Base-by-base conservation (phyloP, 352 stramenopile genomes). In the Phytophthora citricola region DNA sequence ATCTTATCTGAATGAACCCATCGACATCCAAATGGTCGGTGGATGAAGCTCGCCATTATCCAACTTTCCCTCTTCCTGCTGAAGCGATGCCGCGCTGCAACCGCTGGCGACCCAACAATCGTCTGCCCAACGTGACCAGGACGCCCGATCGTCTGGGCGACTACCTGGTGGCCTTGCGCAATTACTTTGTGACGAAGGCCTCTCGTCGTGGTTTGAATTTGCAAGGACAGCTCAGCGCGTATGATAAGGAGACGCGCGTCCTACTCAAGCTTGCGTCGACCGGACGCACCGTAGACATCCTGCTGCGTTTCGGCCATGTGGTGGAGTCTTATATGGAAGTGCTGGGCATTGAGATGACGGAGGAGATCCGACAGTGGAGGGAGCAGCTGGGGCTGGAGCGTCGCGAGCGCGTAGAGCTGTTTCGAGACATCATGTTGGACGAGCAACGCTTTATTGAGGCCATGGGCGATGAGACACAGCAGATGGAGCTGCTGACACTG, bases 401-500 rank as follows among this genome's bases (percentile, higher is more conserved):
- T 6, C 40, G 44, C 34, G 49, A 75, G 29, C 61, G 66, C 2
- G 62, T 66, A 29, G 14, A 31, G 6, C 20, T 55, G 8, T 75
- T 71, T 38, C 29, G 59, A 20, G 27, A 36, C 20, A 41, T 75
- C 1, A 20, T 71, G 0, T 20, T n/a, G 0, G 50, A 75, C 17
- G 60, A 70, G 9, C 48, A 64, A 27, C 48, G 43, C 0, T 27
- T 75, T 9, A 5, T 60, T 7, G 40, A 63, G 29, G 49, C 50
- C 0, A 66, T 75, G 50, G 61, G 66, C 4, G 49, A 75, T 55
- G 61, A 75, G 24, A 58, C 38, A 3, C 66, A 74, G 36, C 48
- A 71, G 36, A 55, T 75, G 61, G 61, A 75, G 49, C 45, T 75
- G 38, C 9, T 71, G 9, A 71, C 61, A 20, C 10, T 71, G 36